Evolutionary conservation across 208 protist species (phyloP), one percentile per base, ranked within the genome.

Genomic region (Borovskyia barvae): DNA sequence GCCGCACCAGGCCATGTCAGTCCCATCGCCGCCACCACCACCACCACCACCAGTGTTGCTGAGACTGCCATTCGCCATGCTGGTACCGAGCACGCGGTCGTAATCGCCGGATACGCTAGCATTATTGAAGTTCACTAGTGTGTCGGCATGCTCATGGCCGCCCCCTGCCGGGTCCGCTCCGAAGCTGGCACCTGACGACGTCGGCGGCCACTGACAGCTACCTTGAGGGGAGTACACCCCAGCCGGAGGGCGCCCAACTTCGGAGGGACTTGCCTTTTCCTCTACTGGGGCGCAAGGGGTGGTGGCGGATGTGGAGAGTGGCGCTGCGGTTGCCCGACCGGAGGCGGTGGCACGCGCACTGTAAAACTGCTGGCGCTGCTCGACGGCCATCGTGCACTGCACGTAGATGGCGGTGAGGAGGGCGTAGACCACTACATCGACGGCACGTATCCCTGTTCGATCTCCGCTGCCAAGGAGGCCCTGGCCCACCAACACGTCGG

Each of bases 361-460:
- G n/a, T 5, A 5, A 12, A 2, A 8, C 14, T 60, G 47, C 20
- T 50, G 54, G n/a, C 64, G 41, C 15, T 40, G 35, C 22, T 52
- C 42, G 11, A 52, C 17, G 22, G 68, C 42, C 40, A 46, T 54
- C 14, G 49, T 24, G 17, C 54, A 68, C 56, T 75, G 59, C 40
- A 68, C 60, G 33, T 64, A 59, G 29, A 75, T 53, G 0, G 68
- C 68, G 5, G 60, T 75, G 30, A 68, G 45, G 17, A 75, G 56
- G 24, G 68, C 68, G 51, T 75, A 64, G 20, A 68, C 40, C 51
- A 75, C 54, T 30, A 75, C 35, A 28, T 75, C 68, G 41, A 68
- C 60, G 0, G 68, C 46, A 17, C 68, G 68, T 2, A 75, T 45
- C 6, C 68, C 50, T 22, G 54, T 53, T 32, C 39, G n/a, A 39